phyloP scores from a whole-genome alignment of 2,329 filamentous ascomycete species.

The Teratosphaeria nubilosa region DNA sequence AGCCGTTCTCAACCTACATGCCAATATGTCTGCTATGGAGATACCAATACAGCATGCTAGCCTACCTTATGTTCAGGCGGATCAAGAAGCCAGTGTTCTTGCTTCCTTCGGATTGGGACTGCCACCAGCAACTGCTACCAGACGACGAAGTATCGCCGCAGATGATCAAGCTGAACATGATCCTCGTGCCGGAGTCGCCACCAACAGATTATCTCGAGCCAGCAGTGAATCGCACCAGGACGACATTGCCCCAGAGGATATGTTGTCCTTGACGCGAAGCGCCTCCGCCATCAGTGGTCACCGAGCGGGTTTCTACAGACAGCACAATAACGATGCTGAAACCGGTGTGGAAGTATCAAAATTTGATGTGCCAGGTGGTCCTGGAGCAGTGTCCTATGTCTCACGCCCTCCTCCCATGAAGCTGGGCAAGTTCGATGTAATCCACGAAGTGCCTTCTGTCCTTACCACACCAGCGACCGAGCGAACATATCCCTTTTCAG shows the following conservation, averaged over 20 bases:
- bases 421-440: not conserved
- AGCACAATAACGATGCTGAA: not conserved
- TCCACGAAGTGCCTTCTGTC: not conserved
- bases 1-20: no score
- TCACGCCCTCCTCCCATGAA: not conserved
- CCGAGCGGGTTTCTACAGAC: not conserved
- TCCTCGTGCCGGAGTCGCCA: not conserved
- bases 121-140: not conserved
- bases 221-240: not conserved
- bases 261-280: not conserved
- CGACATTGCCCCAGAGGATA: not conserved
- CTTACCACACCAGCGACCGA: not conserved
- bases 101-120: no score
- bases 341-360: not conserved
- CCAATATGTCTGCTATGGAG: no score
- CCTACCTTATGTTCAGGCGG: no score
- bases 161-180: not conserved
- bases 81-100: no score
- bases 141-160: not conserved
- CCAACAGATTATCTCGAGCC: not conserved
- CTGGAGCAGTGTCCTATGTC: not conserved
- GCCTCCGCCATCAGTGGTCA: conserved; percentile 1
- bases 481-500: not conserved
- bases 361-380: not conserved
- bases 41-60: no score